Percentiles rank a stretch among this genome's conserved stretches.
phyloP scores from a whole-genome alignment of 2,329 filamentous ascomycete genomes.

The Fusarium sp. region DNA sequence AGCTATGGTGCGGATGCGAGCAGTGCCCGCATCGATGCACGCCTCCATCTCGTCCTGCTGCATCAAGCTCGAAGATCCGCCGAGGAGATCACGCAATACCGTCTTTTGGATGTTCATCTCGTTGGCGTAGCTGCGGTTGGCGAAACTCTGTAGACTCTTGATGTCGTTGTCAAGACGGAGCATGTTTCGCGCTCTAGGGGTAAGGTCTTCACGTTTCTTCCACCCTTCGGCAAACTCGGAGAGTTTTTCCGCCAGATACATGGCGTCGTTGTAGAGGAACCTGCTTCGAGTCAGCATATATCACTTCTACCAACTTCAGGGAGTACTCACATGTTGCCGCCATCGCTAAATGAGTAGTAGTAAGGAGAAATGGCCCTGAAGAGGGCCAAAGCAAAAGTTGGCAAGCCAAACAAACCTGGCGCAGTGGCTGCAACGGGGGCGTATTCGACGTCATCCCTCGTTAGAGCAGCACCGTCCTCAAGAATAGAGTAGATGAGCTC shows the following conservation, averaged over 20 bases:
- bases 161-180: conserved; percentile 71
- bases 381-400: conserved; percentile 80
- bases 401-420: conserved; percentile 76
- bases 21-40: conserved; percentile 65
- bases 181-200: conserved; percentile 63
- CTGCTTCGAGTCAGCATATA: conserved; percentile 49
- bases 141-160: conserved; percentile 69
- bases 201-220: conserved; percentile 66
- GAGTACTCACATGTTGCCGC: conserved; percentile 71
- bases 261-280: conserved; percentile 76
- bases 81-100: conserved; percentile 70
- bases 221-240: conserved; percentile 62
- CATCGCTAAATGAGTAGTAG: conserved; percentile 74
- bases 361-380: conserved; percentile 82
- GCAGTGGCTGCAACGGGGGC: conserved; percentile 76
- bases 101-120: conserved; percentile 73
- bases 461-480: conserved; percentile 72
- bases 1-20: conserved; percentile 66
- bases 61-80: conserved; percentile 70
- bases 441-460: conserved; percentile 62
- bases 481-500: conserved; percentile 71
- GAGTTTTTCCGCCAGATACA: conserved; percentile 71
- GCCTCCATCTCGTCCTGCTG: conserved; percentile 67
- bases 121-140: conserved; percentile 70
- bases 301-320: not conserved